Percentiles rank a stretch among this genome's conserved stretches.
Evolutionary conservation across 441 rosid genomes (phyloP).

Genomic region (Codiaeum variegatum): DNA sequence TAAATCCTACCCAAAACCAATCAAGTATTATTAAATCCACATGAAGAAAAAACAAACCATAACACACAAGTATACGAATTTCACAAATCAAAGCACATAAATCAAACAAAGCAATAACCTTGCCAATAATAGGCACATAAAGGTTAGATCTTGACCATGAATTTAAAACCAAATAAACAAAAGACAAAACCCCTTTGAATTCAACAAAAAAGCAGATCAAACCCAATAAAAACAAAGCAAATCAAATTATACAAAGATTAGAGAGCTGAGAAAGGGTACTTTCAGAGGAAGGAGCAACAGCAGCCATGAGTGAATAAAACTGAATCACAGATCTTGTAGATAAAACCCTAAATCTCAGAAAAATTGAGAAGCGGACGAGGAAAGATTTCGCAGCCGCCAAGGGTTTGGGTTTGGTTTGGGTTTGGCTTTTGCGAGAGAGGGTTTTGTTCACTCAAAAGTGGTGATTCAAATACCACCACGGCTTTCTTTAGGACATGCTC

Average conservation of each 20-base stretch:
- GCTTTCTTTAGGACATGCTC: constrained; percentile 2
- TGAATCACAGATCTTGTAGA: neutral
- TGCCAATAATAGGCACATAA: neutral
- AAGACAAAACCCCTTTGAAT: neutral
- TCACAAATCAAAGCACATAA: neutral
- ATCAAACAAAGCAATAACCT: neutral
- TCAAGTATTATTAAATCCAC: neutral
- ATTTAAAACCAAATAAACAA: neutral
- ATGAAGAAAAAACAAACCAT: neutral
- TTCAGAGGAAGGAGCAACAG: constrained; percentile 57
- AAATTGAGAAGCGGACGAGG: neutral
- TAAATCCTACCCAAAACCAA: neutral
- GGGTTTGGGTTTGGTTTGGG: constrained; percentile 35
- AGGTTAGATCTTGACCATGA: neutral
- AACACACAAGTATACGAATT: neutral
- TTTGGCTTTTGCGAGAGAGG: constrained; percentile 44
- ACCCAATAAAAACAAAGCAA: neutral
- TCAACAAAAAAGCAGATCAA: constrained; percentile 10
- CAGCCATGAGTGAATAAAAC: constrained; percentile 29
- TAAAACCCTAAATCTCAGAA: constrained; percentile 34
- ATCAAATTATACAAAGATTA: constrained; percentile 13
- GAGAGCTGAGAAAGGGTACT: constrained; percentile 48
- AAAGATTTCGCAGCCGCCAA: constrained; percentile 52
- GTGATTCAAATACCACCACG: constrained; percentile 72
- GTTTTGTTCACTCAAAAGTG: constrained; percentile 33